phyloP scores from a whole-genome alignment of 495 filamentous ascomycete genomes.

The Stereocaulon alpinum region DNA sequence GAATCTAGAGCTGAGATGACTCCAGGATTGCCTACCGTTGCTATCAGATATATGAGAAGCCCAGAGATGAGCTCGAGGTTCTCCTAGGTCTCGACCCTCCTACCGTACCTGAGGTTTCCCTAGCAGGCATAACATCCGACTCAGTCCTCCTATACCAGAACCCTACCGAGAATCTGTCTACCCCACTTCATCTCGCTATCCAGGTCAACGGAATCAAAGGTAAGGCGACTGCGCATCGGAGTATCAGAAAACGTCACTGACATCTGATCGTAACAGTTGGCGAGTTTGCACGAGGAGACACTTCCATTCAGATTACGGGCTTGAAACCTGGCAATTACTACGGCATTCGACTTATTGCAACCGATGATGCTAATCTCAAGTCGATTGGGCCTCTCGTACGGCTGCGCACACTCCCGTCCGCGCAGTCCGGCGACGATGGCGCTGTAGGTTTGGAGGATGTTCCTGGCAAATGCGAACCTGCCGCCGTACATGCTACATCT shows the following conservation, averaged over 20 bases:
- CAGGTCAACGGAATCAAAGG: slow-evolving; percentile 89
- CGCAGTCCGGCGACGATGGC: slow-evolving; percentile 44
- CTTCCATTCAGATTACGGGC: slow-evolving; percentile 77
- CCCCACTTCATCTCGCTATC: slow-evolving; percentile 77
- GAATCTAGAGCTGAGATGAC: background rate
- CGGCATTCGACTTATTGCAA: slow-evolving; percentile 80
- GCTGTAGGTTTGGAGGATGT: slow-evolving; percentile 31
- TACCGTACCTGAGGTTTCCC: slow-evolving; percentile 74
- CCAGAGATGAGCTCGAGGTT: slow-evolving; percentile 79
- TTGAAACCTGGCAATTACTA: slow-evolving; percentile 81
- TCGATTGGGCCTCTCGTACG: slow-evolving; percentile 77
- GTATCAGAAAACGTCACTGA: slow-evolving; percentile 16
- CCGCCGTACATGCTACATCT: slow-evolving; percentile 39
- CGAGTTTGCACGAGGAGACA: slow-evolving; percentile 73
- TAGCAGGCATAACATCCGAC: slow-evolving; percentile 81
- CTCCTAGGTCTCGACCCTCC: slow-evolving; percentile 91
- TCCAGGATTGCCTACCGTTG: slow-evolving; percentile 68
- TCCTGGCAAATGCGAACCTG: slow-evolving; percentile 43
- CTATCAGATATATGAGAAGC: slow-evolving; percentile 53
- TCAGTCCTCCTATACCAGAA: slow-evolving; percentile 90
- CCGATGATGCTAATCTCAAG: slow-evolving; percentile 83
- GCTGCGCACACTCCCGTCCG: slow-evolving; percentile 54
- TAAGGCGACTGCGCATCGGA: slow-evolving; percentile 31
- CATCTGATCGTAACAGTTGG: slow-evolving; percentile 48
- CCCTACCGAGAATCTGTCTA: slow-evolving; percentile 61